A percentile compares a stretch with the other conserved stretches of the same genome.
Evolutionary conservation across 2,329 filamentous ascomycete species (phyloP).

Genomic region (Cytospora leucostoma): DNA sequence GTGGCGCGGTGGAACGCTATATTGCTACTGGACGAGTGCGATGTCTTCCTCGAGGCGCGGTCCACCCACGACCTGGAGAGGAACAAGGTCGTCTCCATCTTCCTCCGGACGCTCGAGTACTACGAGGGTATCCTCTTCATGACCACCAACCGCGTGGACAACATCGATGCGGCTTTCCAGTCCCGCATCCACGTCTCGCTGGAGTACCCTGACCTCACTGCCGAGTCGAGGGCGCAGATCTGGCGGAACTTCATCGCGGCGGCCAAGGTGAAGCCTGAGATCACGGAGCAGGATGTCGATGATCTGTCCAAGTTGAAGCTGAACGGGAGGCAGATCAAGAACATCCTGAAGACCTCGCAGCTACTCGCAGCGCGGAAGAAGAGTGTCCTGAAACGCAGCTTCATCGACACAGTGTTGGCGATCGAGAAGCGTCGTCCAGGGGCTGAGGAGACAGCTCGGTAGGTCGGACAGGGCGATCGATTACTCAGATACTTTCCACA

Average conservation of each 20-base stretch:
- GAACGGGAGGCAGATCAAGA: conserved; percentile 41
- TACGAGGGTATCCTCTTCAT: conserved; percentile 52
- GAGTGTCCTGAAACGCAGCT: conserved; percentile 36
- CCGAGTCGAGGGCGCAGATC: conserved; percentile 39
- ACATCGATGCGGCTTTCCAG: conserved; percentile 50
- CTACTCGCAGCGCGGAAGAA: conserved; percentile 38
- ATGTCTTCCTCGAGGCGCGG: conserved; percentile 52
- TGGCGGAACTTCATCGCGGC: conserved; percentile 45
- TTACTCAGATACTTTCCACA: neutral
- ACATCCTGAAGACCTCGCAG: conserved; percentile 41
- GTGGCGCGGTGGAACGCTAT: conserved; percentile 73
- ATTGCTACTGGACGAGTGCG: conserved; percentile 70
- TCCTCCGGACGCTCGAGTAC: conserved; percentile 48
- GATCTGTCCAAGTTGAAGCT: conserved; percentile 42
- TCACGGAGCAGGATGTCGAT: conserved; percentile 39
- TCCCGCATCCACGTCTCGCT: conserved; percentile 51
- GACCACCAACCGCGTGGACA: conserved; percentile 48
- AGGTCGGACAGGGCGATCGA: neutral
- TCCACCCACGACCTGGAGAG: conserved; percentile 39
- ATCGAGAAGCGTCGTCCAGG: conserved; percentile 35
- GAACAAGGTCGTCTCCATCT: conserved; percentile 44
- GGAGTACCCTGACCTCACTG: conserved; percentile 47
- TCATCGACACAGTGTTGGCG: conserved; percentile 35
- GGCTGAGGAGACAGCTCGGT: conserved; percentile 1
- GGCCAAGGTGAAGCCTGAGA: conserved; percentile 33